Evolutionary conservation across 805 yeast genomes (phyloP).

Genomic region (Spathaspora sp.): DNA sequence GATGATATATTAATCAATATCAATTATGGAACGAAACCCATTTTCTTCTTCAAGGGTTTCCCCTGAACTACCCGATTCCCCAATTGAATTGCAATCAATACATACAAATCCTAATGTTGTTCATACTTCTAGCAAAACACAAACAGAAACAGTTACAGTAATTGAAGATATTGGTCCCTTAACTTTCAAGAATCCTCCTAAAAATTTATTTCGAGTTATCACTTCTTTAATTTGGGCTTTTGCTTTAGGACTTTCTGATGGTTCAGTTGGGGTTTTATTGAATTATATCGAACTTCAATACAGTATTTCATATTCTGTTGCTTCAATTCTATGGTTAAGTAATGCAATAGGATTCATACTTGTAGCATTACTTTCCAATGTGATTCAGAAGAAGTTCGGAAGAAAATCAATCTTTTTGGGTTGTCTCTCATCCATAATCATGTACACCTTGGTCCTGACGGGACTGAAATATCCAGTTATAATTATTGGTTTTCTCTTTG

Average conservation of each 20-base stretch:
- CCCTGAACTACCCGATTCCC: neutral
- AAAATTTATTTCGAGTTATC: slow-evolving; percentile 39
- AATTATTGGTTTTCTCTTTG: slow-evolving; percentile 49
- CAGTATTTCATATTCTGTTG: slow-evolving; percentile 46
- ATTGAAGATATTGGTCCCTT: slow-evolving; percentile 10
- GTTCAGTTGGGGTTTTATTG: slow-evolving; percentile 59
- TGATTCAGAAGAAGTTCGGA: slow-evolving; percentile 39
- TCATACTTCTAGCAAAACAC: neutral
- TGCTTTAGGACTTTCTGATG: slow-evolving; percentile 47
- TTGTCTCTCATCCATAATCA: slow-evolving; percentile 26
- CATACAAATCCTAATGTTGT: neutral
- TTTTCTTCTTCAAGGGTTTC: neutral
- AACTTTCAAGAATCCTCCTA: slow-evolving; percentile 41
- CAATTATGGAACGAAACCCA: neutral
- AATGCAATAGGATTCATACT: slow-evolving; percentile 54
- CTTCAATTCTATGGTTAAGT: slow-evolving; percentile 55
- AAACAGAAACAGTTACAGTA: neutral
- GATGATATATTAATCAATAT: neutral
- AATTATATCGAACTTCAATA: slow-evolving; percentile 52
- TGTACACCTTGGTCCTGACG: slow-evolving; percentile 44
- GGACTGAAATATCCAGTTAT: slow-evolving; percentile 49
- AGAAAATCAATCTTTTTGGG: slow-evolving; percentile 41
- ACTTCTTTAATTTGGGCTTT: slow-evolving; percentile 40
- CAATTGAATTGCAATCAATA: neutral
- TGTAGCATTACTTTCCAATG: slow-evolving; percentile 48